Evolutionary conservation across 441 rosid species (phyloP).

Genomic region (Brassica balearica): DNA sequence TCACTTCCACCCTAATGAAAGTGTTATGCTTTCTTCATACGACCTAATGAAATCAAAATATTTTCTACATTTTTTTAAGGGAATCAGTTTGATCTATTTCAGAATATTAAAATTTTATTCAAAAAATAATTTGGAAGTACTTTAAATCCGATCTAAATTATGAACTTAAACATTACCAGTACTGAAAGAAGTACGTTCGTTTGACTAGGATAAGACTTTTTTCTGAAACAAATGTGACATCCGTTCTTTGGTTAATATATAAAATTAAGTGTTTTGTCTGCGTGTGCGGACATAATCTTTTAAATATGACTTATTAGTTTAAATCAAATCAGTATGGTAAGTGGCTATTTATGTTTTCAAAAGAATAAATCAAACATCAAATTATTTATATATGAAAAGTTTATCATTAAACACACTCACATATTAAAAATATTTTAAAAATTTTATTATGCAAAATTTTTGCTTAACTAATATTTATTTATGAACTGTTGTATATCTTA

Average conservation of each 20-base stretch:
- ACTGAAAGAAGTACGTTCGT: constrained; percentile 16
- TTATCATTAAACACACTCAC: no score
- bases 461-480: no score
- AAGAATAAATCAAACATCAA: no score
- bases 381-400: no score
- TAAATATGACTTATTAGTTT: no score
- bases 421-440: no score
- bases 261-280: background rate
- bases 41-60: background rate
- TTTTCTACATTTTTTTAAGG: background rate
- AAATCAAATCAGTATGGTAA: no score
- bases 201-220: constrained; percentile 13
- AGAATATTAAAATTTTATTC: background rate
- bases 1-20: background rate
- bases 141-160: constrained; percentile 12
- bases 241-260: constrained; percentile 13
- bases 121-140: background rate
- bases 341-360: no score
- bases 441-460: no score
- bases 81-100: background rate
- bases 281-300: background rate
- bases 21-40: background rate
- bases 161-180: constrained; percentile 11
- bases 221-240: background rate
- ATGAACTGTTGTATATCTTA: no score